Evolutionary conservation across 78 protist species (phyloP).

Genomic region (Tieghemostelium lacteum): DNA sequence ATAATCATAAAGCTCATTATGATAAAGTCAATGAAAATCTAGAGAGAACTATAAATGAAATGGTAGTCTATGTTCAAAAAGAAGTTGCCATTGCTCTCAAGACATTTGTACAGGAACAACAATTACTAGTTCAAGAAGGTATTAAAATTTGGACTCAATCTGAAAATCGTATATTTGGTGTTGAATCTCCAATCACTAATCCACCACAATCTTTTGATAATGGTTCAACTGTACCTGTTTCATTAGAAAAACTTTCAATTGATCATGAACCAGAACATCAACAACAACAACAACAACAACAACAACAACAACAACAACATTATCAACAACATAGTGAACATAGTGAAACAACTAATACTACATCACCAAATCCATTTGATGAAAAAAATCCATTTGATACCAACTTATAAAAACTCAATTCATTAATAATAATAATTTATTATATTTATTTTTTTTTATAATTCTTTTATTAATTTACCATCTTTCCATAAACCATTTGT

Average conservation of each 20-base stretch:
- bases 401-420: not conserved
- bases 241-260: conserved; percentile 10
- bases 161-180: conserved; percentile 31
- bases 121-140: conserved; percentile 48
- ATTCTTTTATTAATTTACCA: conserved; percentile 5
- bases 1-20: conserved; percentile 25
- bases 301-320: not conserved
- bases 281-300: conserved; percentile 11
- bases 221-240: not conserved
- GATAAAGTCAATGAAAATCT: conserved; percentile 31
- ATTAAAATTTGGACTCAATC: conserved; percentile 50
- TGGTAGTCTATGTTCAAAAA: conserved; percentile 33
- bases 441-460: too few relatives aligned
- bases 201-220: not conserved
- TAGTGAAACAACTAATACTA: too few relatives aligned
- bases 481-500: conserved; percentile 11
- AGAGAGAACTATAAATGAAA: not conserved
- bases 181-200: conserved; percentile 27
- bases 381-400: conserved; percentile 41
- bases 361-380: conserved; percentile 58
- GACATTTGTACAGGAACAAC: conserved; percentile 53
- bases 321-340: not conserved
- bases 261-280: not conserved
- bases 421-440: too few relatives aligned
- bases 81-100: conserved; percentile 37